Base-by-base conservation (phyloP, 495 filamentous ascomycete genomes). In the Penicillium nucicola region DNA sequence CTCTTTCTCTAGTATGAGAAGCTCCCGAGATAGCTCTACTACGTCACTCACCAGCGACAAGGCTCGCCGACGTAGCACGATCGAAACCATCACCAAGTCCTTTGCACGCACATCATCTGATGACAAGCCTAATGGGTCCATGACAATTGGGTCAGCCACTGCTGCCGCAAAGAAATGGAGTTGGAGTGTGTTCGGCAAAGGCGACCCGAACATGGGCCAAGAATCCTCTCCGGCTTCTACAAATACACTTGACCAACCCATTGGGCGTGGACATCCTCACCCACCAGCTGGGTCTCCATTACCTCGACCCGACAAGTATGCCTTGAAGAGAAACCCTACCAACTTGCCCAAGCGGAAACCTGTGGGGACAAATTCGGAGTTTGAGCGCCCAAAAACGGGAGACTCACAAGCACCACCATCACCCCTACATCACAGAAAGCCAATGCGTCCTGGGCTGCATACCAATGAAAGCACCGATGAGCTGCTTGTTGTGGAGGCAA, bases 81-180 rank as follows among this genome's bases (percentile, higher is more conserved):
- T 78, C n/a, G 75, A 74, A 52, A 71, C 60, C 5, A 61, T 77
- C 6, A 64, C 66, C 38, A 61, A 61, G 17, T 70, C 74, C 4
- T 56, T 74, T 14, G 60, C 57, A 4, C 53, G 47, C 14, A 52
- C 48, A 22, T 42, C 53, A 11, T 63, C 62, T 6, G 58, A 69
- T 19, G 72, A 68, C 43, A 72, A 61, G 59, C 50, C 58, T 35
- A 63, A 64, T 32, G 68, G 64, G 5, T 69, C 77, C 8, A 74
- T 81, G 22, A 81, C 86, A 4, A 76, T 95, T 31, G 81, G 84
- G 1, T 84, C 84, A 37, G 89, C 84, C 4, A 87, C 89, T 13
- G 84, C 86, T 5, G 84, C 81, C 11, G 89, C 90, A 2, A 92
- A 86, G 64, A 90, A 88, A 66, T 97, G 91, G 92, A 82, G 87